phyloP scores from a whole-genome alignment of 176 grass and related monocot genomes.

The Lolium rigidum region DNA sequence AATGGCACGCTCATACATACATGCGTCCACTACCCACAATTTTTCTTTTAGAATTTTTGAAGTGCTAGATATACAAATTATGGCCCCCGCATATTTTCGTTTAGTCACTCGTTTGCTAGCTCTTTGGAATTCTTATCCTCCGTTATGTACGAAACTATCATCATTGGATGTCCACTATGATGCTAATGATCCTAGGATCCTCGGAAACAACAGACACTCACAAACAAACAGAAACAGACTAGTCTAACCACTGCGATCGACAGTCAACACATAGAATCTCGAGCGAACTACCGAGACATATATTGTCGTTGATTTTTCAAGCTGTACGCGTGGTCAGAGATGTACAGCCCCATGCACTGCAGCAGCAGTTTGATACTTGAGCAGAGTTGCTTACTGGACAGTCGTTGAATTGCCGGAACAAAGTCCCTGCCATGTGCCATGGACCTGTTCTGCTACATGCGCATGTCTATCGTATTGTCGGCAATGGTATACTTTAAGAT shows the following conservation, averaged over 20 bases:
- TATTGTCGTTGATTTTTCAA: constrained; percentile 16
- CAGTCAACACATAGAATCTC: background rate
- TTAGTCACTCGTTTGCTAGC: no score
- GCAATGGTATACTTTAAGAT: background rate
- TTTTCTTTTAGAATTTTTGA: no score
- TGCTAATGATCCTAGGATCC: no score
- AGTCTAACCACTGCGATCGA: background rate
- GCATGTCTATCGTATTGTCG: background rate
- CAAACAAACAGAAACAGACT: no score
- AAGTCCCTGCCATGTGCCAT: background rate
- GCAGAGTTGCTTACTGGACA: background rate
- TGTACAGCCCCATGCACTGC: background rate
- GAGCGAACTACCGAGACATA: background rate
- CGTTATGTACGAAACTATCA: no score
- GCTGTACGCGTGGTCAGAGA: background rate
- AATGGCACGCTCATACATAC: no score
- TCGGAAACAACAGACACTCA: no score
- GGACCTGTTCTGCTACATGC: background rate
- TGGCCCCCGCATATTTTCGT: no score
- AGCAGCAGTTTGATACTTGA: background rate
- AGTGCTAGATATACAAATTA: no score
- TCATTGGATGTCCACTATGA: no score
- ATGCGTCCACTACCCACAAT: no score
- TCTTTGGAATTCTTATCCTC: no score
- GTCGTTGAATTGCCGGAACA: background rate